Conservation (phyloP, 106 monocot species). For the Hemerocallis citrina region DNA sequence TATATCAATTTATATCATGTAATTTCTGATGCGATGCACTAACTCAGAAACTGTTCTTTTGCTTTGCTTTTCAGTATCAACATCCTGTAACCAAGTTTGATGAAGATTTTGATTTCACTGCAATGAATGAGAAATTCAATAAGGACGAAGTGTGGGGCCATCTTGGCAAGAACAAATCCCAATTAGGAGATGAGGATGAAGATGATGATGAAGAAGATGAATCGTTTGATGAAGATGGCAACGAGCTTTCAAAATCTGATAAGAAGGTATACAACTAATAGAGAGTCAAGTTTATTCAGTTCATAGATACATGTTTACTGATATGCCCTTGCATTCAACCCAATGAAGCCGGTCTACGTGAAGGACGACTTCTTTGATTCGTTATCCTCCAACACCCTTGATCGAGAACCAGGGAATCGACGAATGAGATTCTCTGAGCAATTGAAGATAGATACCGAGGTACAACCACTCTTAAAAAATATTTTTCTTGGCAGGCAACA, state of each 20-base stretch:
- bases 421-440: conserved; percentile 78
- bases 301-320: not conserved
- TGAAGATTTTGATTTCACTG: conserved; percentile 47
- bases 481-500: not conserved
- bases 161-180: conserved; percentile 22
- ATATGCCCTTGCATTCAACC: not conserved
- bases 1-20: too few relatives aligned
- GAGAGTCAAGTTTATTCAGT: not conserved
- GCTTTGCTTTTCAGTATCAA: conserved; percentile 16
- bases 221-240: conserved; percentile 5
- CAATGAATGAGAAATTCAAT: conserved; percentile 60
- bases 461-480: conserved; percentile 1
- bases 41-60: not conserved
- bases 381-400: conserved; percentile 61
- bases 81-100: conserved; percentile 12
- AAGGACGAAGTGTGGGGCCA: conserved; percentile 51
- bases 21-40: not conserved
- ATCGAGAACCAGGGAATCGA: conserved; percentile 32
- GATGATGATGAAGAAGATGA: conserved; percentile 15
- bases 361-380: conserved; percentile 95
- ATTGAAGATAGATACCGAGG: conserved; percentile 78
- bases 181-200: conserved; percentile 3
- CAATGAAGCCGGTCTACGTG: conserved; percentile 60
- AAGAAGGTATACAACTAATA: conserved; percentile 5
- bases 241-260: conserved; percentile 2